Evolutionary conservation across 805 yeast species (phyloP).

Genomic region (Blastobotrys terrestris): DNA sequence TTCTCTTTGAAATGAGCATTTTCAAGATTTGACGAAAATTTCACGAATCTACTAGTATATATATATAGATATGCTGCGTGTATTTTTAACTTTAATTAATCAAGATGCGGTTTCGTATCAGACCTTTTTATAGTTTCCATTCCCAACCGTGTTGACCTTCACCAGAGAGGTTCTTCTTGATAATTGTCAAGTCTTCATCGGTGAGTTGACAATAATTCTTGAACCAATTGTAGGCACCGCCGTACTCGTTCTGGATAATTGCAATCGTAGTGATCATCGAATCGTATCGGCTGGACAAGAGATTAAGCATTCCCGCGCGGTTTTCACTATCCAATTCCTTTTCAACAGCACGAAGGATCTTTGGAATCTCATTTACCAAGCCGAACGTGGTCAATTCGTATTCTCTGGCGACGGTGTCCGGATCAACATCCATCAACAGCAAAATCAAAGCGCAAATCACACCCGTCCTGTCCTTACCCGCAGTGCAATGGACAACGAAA

Average conservation of each 20-base stretch:
- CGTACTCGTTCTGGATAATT: slow-evolving; percentile 44
- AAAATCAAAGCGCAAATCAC: slow-evolving; percentile 62
- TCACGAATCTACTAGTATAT: neutral
- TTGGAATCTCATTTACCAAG: slow-evolving; percentile 17
- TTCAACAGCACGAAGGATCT: slow-evolving; percentile 15
- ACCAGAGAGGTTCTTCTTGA: slow-evolving; percentile 30
- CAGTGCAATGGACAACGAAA: slow-evolving; percentile 69
- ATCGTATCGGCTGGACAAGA: slow-evolving; percentile 60
- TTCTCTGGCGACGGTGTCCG: slow-evolving; percentile 60
- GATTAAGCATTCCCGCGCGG: slow-evolving; percentile 45
- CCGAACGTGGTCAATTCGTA: slow-evolving; percentile 72
- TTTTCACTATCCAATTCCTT: slow-evolving; percentile 26
- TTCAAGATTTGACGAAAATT: too few relatives aligned
- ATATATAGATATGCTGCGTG: neutral
- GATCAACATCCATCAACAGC: slow-evolving; percentile 58
- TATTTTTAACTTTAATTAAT: neutral
- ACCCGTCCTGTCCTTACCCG: slow-evolving; percentile 86
- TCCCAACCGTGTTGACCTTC: slow-evolving; percentile 6
- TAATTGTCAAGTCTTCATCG: slow-evolving; percentile 37
- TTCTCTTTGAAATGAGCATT: neutral
- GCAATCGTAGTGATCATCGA: slow-evolving; percentile 62
- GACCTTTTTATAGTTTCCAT: neutral
- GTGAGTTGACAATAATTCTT: slow-evolving; percentile 39
- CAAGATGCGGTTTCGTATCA: neutral
- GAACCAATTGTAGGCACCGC: slow-evolving; percentile 48